phyloP scores from a whole-genome alignment of 257 asterid species.

The Vinca minor region DNA sequence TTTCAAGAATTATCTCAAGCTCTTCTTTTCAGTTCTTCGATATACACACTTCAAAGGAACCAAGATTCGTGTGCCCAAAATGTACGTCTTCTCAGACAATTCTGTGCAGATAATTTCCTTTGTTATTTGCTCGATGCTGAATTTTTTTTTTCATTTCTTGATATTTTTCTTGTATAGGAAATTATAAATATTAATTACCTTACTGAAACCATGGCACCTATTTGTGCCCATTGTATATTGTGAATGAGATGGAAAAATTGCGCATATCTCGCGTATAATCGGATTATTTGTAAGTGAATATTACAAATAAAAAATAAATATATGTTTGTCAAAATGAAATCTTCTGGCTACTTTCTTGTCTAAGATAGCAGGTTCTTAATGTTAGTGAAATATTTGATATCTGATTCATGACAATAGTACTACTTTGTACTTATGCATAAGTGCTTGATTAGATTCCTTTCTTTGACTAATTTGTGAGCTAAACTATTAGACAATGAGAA shows the following conservation, averaged over 20 bases:
- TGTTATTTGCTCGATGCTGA: neutral
- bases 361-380: neutral
- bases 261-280: neutral
- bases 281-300: neutral
- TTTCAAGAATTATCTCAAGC: conserved; percentile 1
- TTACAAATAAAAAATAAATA: neutral
- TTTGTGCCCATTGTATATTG: conserved; percentile 10
- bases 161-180: neutral
- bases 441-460: neutral
- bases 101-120: conserved; percentile 2
- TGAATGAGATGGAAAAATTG: conserved; percentile 7
- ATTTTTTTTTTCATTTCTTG: neutral
- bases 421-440: no score
- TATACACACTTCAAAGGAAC: neutral
- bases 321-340: neutral
- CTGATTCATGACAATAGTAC: no score
- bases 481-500: neutral
- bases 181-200: neutral
- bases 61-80: conserved; percentile 6
- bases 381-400: no score
- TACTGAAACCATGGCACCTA: conserved; percentile 6
- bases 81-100: neutral
- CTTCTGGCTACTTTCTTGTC: conserved; percentile 1
- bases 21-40: conserved; percentile 4
- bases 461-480: neutral